A percentile compares a stretch with the other conserved stretches of the same genome.
phyloP scores from a whole-genome alignment of 2,329 filamentous ascomycete genomes.

The Talaromyces sp. region DNA sequence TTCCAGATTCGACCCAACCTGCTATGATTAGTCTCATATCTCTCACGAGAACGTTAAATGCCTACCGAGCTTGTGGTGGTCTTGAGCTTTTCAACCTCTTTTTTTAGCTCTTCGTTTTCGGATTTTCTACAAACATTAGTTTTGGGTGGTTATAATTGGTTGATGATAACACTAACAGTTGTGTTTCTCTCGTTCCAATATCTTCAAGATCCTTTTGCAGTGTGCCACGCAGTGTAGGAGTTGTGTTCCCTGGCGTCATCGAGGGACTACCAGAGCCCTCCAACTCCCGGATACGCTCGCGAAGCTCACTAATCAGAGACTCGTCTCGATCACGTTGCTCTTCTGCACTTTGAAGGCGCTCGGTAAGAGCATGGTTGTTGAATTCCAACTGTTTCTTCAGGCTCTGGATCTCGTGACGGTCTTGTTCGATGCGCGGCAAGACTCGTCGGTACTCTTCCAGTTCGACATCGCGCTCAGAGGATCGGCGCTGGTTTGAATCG shows the following conservation, averaged over 20 bases:
- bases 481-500: slow-evolving; percentile 36
- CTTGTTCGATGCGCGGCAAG: slow-evolving; percentile 43
- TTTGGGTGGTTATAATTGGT: slow-evolving; percentile 11
- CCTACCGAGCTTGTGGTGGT: slow-evolving; percentile 8
- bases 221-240: slow-evolving; percentile 33
- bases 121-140: slow-evolving; percentile 25
- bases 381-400: slow-evolving; percentile 45
- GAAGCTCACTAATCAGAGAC: slow-evolving; percentile 35
- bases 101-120: slow-evolving; percentile 35
- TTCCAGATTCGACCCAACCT: slow-evolving; percentile 24
- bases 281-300: slow-evolving; percentile 38
- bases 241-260: slow-evolving; percentile 30
- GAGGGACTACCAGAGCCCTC: slow-evolving; percentile 35
- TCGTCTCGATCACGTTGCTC: slow-evolving; percentile 39
- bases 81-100: slow-evolving; percentile 30
- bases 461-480: slow-evolving; percentile 35
- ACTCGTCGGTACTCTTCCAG: slow-evolving; percentile 41
- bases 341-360: slow-evolving; percentile 36
- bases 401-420: slow-evolving; percentile 42
- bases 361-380: slow-evolving; percentile 42
- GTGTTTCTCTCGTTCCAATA: slow-evolving; percentile 32
- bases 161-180: slow-evolving; percentile 24
- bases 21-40: slow-evolving; percentile 9
- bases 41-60: slow-evolving; percentile 12
- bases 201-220: slow-evolving; percentile 39